Conservation (phyloP, 1,284 basidiomycete species). For the Dichomitus squalens region DNA sequence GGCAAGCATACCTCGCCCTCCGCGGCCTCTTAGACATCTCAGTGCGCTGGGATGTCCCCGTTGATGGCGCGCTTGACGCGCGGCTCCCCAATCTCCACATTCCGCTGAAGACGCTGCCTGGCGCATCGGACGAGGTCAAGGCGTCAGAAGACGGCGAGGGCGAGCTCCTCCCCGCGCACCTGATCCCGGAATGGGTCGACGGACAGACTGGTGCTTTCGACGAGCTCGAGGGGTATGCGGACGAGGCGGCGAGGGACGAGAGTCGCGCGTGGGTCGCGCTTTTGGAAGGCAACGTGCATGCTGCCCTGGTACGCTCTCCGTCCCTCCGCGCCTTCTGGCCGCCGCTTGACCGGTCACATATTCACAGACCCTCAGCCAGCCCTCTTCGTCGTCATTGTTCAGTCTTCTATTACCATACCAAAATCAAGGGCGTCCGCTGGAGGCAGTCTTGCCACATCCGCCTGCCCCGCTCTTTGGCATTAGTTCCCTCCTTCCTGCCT, state of each 20-base stretch:
- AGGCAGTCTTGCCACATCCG: conserved; percentile 57
- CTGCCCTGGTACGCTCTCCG: conserved; percentile 58
- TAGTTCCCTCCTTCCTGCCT: conserved; percentile 59
- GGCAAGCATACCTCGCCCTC: conserved; percentile 81
- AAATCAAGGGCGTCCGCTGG: conserved; percentile 32
- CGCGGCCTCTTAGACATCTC: conserved; percentile 53
- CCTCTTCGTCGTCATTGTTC: conserved; percentile 41
- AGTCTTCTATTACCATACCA: conserved; percentile 39
- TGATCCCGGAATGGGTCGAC: conserved; percentile 75
- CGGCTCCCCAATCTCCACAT: conserved; percentile 69
- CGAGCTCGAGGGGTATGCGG: conserved; percentile 65
- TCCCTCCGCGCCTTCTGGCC: background rate
- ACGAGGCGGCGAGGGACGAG: conserved; percentile 62
- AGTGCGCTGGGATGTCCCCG: conserved; percentile 65
- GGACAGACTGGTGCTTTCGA: conserved; percentile 44
- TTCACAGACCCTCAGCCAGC: conserved; percentile 55
- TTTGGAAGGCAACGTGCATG: conserved; percentile 73
- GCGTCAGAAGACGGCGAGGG: conserved; percentile 36
- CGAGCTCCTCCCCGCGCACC: conserved; percentile 60
- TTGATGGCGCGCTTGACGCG: conserved; percentile 66
- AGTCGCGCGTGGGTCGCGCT: conserved; percentile 79
- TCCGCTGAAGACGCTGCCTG: conserved; percentile 23
- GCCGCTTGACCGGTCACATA: background rate
- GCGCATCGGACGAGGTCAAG: conserved; percentile 26
- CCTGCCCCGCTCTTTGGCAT: conserved; percentile 71